These are phyloP conservation scores for Dioscorea alata DNA, from an alignment of 106 monocot genomes.

Conservation along the genomic window DNA sequence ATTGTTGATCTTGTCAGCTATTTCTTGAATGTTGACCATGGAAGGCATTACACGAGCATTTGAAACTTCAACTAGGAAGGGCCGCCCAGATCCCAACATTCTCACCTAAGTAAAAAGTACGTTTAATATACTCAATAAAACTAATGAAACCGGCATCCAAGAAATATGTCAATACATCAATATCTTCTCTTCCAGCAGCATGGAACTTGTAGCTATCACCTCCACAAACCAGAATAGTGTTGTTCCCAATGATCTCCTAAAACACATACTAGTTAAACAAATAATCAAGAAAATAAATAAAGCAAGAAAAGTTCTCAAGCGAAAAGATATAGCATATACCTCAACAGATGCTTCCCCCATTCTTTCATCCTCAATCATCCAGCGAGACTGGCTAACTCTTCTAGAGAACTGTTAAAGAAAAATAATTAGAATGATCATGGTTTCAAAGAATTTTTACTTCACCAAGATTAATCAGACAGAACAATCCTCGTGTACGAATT, in stretches of 20 bases:
- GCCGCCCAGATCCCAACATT: constrained; percentile 97
- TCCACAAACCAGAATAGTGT: constrained; percentile 46
- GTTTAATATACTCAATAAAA: constrained; percentile 8
- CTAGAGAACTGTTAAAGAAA: constrained; percentile 60
- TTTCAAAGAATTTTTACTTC: too few species aligned
- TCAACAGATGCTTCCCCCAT: constrained; percentile 99
- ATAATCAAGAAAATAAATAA: neutral
- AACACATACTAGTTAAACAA: constrained; percentile 1
- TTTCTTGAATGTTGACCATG: constrained; percentile 41
- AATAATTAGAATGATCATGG: too few species aligned
- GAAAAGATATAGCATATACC: constrained; percentile 37
- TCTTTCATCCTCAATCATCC: constrained; percentile 99
- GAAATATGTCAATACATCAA: constrained; percentile 57
- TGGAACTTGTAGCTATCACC: constrained; percentile 96
- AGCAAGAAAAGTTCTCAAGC: too few species aligned
- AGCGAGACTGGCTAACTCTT: constrained; percentile 93
- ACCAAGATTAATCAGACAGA: too few species aligned
- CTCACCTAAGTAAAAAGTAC: constrained; percentile 53
- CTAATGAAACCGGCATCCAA: constrained; percentile 1
- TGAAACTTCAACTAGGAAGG: constrained; percentile 84
- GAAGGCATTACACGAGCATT: constrained; percentile 63
- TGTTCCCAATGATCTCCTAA: constrained; percentile 85
- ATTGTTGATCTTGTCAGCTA: constrained; percentile 64
- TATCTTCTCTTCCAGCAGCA: constrained; percentile 99
- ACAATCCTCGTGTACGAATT: too few species aligned